Conservation (phyloP, 371 early-diverging fungal species). For the Zancudomyces culisetae region DNA sequence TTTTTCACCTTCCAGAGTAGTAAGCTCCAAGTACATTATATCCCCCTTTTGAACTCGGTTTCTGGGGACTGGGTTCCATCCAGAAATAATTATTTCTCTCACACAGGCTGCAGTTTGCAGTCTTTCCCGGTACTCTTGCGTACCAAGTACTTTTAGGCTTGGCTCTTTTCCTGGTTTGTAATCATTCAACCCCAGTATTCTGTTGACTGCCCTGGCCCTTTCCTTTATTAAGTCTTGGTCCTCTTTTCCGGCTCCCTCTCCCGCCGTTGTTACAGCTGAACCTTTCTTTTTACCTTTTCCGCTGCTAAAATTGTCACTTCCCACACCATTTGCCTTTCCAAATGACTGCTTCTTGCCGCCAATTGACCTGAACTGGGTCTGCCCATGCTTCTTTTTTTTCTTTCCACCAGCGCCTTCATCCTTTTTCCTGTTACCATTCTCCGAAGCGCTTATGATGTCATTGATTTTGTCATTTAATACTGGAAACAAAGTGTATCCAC, state of each 20-base stretch:
- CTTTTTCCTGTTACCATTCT: not conserved
- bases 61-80: conserved; percentile 83
- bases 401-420: not conserved
- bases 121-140: conserved; percentile 7
- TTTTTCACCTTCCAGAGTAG: conserved; percentile 60
- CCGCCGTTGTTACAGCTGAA: not conserved
- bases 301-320: not conserved
- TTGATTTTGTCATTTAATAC: conserved; percentile 28
- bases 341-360: too few relatives aligned
- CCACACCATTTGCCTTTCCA: conserved; percentile 1
- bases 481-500: conserved; percentile 44
- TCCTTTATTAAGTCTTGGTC: conserved; percentile 28
- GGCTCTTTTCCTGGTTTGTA: conserved; percentile 6
- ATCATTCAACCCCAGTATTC: conserved; percentile 29
- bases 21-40: conserved; percentile 59
- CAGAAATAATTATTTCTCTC: conserved; percentile 53
- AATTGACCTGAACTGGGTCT: not conserved
- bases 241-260: conserved; percentile 13
- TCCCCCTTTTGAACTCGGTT: conserved; percentile 59
- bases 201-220: conserved; percentile 16
- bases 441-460: conserved; percentile 1
- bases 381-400: not conserved
- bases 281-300: not conserved
- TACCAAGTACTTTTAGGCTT: conserved; percentile 3
- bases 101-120: conserved; percentile 39